Base-by-base conservation (phyloP, 257 asterid species). In the Ligustrum vulgare region DNA sequence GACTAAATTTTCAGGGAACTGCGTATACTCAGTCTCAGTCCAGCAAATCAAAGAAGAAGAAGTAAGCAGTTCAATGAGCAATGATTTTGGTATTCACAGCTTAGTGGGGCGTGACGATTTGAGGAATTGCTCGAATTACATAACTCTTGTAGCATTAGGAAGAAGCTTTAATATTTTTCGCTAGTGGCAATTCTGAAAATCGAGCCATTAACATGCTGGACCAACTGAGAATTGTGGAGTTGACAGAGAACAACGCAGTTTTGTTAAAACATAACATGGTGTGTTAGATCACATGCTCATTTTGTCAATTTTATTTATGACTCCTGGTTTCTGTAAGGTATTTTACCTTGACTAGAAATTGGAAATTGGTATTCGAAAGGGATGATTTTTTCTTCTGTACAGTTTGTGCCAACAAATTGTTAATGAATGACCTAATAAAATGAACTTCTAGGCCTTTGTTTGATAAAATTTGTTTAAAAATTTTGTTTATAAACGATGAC, bases 41-140 rank as follows among this genome's bases (percentile, higher is more conserved):
- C 77, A 87, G 67, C 93, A 91, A 94, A 78, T 87, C 84, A 18
- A 94, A 89, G 98, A 94, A 94, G 92, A 94, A 94, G 92, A 94
- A 91, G 89, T 94, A 85, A 70, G 79, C 83, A 73, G 82, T 79
- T 20, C 69, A 49, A 41, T 31, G 60, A 80, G 79, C 60, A 64
- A 70, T 72, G 67, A 15, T 75, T 72, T 67, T 65, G 77, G 84
- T 79, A 65, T 67, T 67, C 74, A 64, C 62, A 72, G 76, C 68
- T 71, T 72, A 68, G 87, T 28, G 70, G 60, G 75, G 73, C 74
- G 49, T 41, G 51, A 70, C 11, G 37, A n/a, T 75, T 74, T 65
- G 74, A 45, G 67, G 68, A 72, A 76, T 80, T 75, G 71, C 71
- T 34, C 69, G 72, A 39, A 56, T 49, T 33, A 77, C 72, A 74